These are phyloP conservation scores for Diplotaxis tenuifolia DNA, from an alignment of 345 rosid genomes.

Conservation along the genomic window DNA sequence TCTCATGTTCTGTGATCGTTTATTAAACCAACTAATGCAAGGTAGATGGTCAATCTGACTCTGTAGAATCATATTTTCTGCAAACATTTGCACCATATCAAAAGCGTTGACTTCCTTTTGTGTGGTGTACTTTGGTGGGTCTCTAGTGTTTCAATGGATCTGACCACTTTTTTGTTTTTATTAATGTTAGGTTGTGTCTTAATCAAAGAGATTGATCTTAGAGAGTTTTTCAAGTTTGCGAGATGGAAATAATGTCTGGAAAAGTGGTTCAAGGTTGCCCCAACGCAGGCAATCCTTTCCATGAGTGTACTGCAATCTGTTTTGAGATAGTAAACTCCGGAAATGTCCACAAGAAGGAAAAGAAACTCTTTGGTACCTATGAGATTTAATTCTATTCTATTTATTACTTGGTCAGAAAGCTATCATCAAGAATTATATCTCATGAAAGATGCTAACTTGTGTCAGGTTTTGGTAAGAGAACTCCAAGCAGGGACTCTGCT, in stretches of 20 bases:
- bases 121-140: background rate
- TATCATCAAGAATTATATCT: conserved; percentile 17
- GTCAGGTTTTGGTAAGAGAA: conserved; percentile 36
- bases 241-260: conserved; percentile 26
- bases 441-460: conserved; percentile 8
- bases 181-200: background rate
- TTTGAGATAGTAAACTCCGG: conserved; percentile 18
- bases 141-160: conserved; percentile 4
- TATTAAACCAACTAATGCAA: background rate
- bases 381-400: background rate
- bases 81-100: background rate
- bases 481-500: conserved; percentile 30
- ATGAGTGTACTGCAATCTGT: conserved; percentile 31
- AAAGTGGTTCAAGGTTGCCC: conserved; percentile 31
- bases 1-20: background rate
- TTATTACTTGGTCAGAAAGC: background rate
- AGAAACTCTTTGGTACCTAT: conserved; percentile 25
- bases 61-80: conserved; percentile 5
- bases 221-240: background rate
- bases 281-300: conserved; percentile 37
- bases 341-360: conserved; percentile 33
- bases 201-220: background rate
- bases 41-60: conserved; percentile 1
- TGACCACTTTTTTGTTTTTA: background rate
- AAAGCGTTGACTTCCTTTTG: conserved; percentile 20